Evolutionary conservation across 139 green algal species (phyloP), one percentile per base, ranked within the genome.

Genomic region (Tetratostichococcus sp.): DNA sequence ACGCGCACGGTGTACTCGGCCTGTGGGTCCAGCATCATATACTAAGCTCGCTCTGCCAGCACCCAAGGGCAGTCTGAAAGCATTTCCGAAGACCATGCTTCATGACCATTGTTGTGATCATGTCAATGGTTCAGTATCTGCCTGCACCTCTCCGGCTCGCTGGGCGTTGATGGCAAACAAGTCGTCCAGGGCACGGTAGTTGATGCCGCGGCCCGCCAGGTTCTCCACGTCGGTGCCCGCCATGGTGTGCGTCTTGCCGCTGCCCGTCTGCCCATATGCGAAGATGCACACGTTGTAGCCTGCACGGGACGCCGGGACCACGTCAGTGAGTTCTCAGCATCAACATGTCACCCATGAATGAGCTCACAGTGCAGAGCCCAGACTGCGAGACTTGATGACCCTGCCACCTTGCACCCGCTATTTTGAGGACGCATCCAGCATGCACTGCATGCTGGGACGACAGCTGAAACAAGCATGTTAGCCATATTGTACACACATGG

Each of bases 221-320:
- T 88, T 28, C 33, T 83, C 78, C 28, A 87, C 67, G 65, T 91
- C 73, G 17, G 84, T 91, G 70, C 93, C 93, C 28, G 81, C 86
- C 91, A 96, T 96, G 30, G 91, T 96, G 80, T 96, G 91, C 11
- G 91, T 96, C 79, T 96, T 96, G 67, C 91, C 91, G 30, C 75
- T 87, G 70, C 91, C 91, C 4, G 91, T 96, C 79, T 96, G 91
- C 22, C 89, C 89, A 65, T 92, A 95, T 2, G 89, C 87, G 82
- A 95, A 95, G 75, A 95, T 95, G 85, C 90, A 95, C n/a, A 95
- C 90, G 74, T 93, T 95, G 87, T 89, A 95, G n/a, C 92, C 91
- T 95, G 83, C 67, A 87, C 0, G 8, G 26, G 21, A 65, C n/a
- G n/a, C n/a, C n/a, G n/a, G 32, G 1, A 43, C 62, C n/a, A 28